These are phyloP conservation scores for Phytopythium ostracodes DNA, from an alignment of 352 stramenopile species.

Conservation along the genomic window DNA sequence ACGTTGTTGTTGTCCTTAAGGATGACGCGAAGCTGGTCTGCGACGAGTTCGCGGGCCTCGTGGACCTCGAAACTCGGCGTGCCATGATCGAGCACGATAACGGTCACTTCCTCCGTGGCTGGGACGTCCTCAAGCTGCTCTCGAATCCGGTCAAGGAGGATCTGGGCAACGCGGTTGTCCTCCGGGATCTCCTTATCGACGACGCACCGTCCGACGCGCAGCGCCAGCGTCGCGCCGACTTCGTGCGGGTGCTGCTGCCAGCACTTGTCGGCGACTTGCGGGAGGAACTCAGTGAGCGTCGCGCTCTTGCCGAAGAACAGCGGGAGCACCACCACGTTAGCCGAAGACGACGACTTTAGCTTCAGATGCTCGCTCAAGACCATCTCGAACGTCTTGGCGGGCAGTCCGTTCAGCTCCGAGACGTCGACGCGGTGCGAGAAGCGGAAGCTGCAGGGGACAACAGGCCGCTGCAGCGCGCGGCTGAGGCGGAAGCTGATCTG, in stretches of 20 bases:
- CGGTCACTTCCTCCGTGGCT: conserved; percentile 28
- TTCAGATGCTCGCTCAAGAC: conserved; percentile 48
- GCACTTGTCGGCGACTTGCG: conserved; percentile 46
- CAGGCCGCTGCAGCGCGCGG: conserved; percentile 38
- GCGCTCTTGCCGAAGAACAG: conserved; percentile 78
- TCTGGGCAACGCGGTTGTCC: conserved; percentile 59
- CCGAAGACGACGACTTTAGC: conserved; percentile 1
- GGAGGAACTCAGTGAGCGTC: conserved; percentile 76
- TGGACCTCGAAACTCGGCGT: conserved; percentile 72
- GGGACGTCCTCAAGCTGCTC: conserved; percentile 25
- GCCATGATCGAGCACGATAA: conserved; percentile 78
- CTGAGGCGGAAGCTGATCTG: conserved; percentile 69
- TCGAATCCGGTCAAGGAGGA: conserved; percentile 50
- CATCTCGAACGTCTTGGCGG: conserved; percentile 62
- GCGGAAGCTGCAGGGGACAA: conserved; percentile 73
- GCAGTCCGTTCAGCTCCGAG: conserved; percentile 49
- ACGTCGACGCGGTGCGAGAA: conserved; percentile 73
- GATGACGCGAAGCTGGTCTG: conserved; percentile 41
- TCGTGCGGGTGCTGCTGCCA: conserved; percentile 15
- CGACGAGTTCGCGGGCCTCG: conserved; percentile 54
- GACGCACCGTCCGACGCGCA: conserved; percentile 52
- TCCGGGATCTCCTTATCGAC: conserved; percentile 40
- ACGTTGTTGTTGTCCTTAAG: conserved; percentile 27
- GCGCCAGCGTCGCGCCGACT: conserved; percentile 13
- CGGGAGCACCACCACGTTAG: conserved; percentile 57